Evolutionary conservation across 345 rosid species (phyloP), one percentile per base, ranked within the genome.

Genomic region (Ceriops tagal): DNA sequence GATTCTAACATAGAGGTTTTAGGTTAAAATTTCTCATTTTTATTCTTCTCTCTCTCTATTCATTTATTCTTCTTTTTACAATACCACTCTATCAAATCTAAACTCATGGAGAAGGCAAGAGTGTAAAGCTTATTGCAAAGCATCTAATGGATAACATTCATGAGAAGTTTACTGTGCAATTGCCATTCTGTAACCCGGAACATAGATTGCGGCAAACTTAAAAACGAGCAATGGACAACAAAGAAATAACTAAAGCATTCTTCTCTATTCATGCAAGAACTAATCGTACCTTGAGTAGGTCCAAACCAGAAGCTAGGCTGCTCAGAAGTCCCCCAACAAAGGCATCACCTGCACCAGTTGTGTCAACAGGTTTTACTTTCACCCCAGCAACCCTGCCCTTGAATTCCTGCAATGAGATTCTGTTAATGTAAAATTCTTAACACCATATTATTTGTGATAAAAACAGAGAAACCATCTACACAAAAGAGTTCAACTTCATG

Each of bases 331-430:
- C 83, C 26, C 81, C 79, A 2, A 84, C 81, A 62, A 84, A 81
- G 8, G 83, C 78, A 69, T 81, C 79, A 5, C 82, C 82, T 6
- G 83, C 88, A 34, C 82, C 84, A 9, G 82, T 84, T 64, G 76
- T 76, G 65, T 80, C 79, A 26, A 84, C 82, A 3, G 80, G 68
- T 34, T 75, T 71, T 58, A 82, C 85, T n/a, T 69, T 19, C 28
- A 71, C 70, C 20, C 82, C 74, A 22, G 58, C 65, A 16, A 79
- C 82, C 53, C 74, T 65, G 61, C 85, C 85, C 65, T 55, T 77
- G 63, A 81, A 77, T 47, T 72, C 73, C 83, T 83, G 79, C 75
- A 61, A 31, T 37, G 32, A 10, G 15, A 24, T 62, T 20, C 4
- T 11, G 26, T 4, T 46, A 52, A 30, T 62, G 10, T 59, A 37